Base-by-base conservation (phyloP, 1,139 yeast genomes). In the Pichia sp. region DNA sequence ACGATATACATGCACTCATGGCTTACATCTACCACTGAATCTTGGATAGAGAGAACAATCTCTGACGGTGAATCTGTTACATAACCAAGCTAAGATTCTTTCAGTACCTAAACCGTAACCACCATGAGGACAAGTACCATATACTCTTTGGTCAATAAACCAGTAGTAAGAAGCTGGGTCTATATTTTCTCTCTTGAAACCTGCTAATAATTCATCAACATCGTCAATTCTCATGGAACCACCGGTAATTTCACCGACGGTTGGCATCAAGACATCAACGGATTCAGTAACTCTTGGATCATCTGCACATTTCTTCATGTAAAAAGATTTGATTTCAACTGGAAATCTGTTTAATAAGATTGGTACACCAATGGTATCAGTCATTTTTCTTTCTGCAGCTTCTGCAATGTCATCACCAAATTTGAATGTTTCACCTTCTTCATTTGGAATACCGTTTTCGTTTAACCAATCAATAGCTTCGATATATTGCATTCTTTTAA, bases 361-460 rank as follows among this genome's bases (percentile, higher is more conserved):
- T 56, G 99, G 99, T 56, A 77, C 84, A 63, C 90, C 90, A 65
- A 94, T 85, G 52, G 85, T 79, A 67, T 92, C 99, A 38, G 96
- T 89, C 98, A 92, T 92, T 70, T 84, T 87, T 68, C 99, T 86
- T 76, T 92, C 99, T 51, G 97, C 97, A 48, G 98, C 98, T 73
- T 92, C 99, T 53, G 98, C 97, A 55, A 92, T 94, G 68, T 92
- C 99, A 66, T 94, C 99, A 68, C 99, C 99, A 61, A 94, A 94
- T 69, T 83, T 80, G 82, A 90, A 92, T 59, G 73, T 72, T 68
- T 88, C 85, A 54, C 94, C 97, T 16, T 92, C 97, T 73, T 92
- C 97, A 77, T 90, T 92, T 62, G 82, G 82, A 62, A 94, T 80
- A 50, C 84, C 90, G 69, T 92, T 89, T 70, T 90, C 97, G 77